Conservation (phyloP, 2,329 filamentous ascomycete genomes). For the Aspergillus brasiliensis region DNA sequence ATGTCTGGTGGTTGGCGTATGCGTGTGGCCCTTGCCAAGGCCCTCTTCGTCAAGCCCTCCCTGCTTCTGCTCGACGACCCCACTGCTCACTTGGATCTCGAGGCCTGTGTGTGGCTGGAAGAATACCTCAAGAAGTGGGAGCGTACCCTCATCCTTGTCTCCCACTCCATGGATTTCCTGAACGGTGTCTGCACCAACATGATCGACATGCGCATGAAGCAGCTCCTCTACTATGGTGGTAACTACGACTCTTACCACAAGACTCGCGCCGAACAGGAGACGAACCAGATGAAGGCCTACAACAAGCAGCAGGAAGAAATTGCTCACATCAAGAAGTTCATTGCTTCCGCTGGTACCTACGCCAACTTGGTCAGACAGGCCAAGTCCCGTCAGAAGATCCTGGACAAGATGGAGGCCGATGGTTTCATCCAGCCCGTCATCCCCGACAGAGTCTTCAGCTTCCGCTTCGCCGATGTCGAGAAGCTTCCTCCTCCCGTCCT, state of each 20-base stretch:
- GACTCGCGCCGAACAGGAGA: conserved; percentile 90
- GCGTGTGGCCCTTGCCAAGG: conserved; percentile 96
- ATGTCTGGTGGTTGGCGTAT: conserved; percentile 99
- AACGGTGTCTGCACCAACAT: conserved; percentile 98
- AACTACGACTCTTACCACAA: conserved; percentile 99
- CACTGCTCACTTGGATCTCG: conserved; percentile 97
- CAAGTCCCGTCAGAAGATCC: conserved; percentile 99
- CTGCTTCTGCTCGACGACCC: conserved; percentile 96
- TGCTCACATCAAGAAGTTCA: conserved; percentile 99
- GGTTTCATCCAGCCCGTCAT: conserved; percentile 93
- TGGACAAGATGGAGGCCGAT: conserved; percentile 99
- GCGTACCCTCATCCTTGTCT: conserved; percentile 91
- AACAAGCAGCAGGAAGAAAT: conserved; percentile 99
- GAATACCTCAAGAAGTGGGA: conserved; percentile 99
- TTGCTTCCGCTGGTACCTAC: conserved; percentile 98
- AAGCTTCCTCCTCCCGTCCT: conserved; percentile 98
- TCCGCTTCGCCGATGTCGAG: conserved; percentile 97
- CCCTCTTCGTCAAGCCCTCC: conserved; percentile 96
- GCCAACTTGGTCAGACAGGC: conserved; percentile 98
- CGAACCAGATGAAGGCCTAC: conserved; percentile 99
- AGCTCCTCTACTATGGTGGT: conserved; percentile 96
- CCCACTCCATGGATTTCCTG: conserved; percentile 97
- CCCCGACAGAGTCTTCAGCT: conserved; percentile 86
- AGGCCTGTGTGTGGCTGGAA: conserved; percentile 99
- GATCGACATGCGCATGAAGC: conserved; percentile 93